Evolutionary conservation across 495 filamentous ascomycete species (phyloP), one percentile per base, ranked within the genome.

Genomic region (Rusavskia elegans): DNA sequence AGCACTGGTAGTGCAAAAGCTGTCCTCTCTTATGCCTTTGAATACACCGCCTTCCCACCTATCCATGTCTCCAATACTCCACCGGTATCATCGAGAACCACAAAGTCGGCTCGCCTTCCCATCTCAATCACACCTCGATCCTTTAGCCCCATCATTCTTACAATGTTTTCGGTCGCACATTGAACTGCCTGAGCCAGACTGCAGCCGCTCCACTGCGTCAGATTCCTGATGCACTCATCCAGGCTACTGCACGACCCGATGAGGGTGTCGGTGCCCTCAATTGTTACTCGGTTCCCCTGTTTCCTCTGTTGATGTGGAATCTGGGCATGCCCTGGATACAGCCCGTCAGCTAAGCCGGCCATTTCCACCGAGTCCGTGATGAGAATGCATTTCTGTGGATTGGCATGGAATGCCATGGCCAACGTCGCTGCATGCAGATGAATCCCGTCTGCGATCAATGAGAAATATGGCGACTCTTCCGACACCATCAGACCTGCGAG

Each of bases 341-440:
- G 66, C 14, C 86, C 87, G 56, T 95, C 87, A 0, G 79, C 78
- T 45, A 89, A 65, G 0, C 87, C 87, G 45, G 68, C 73, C 11
- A 83, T 65, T 46, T 76, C 72, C 65, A 81, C 78, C 17, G 70
- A 71, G 62, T 83, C 80, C 8, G 79, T 83, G 11, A 81, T 73
- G 9, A 84, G 66, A 51, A 83, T 72, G 48, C 74, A 68, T 13
- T 73, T 72, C 2, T 65, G 59, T 5, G 77, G 78, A 45, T 77
- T 70, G 29, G 76, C 66, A 49, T 75, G 73, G 64, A 79, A 78
- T 0, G 79, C 75, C 52, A 83, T 72, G 40, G 74, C 73, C 49
- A 80, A 71, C 7, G 79, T 72, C 3, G 72, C 67, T 4, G 79
- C 79, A 58, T 83, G 79, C 9, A 83, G 62, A 55, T 83, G 80